Evolutionary conservation across 306 rosid species (phyloP), one percentile per base, ranked within the genome.

Genomic region (Neltuma alba): DNA sequence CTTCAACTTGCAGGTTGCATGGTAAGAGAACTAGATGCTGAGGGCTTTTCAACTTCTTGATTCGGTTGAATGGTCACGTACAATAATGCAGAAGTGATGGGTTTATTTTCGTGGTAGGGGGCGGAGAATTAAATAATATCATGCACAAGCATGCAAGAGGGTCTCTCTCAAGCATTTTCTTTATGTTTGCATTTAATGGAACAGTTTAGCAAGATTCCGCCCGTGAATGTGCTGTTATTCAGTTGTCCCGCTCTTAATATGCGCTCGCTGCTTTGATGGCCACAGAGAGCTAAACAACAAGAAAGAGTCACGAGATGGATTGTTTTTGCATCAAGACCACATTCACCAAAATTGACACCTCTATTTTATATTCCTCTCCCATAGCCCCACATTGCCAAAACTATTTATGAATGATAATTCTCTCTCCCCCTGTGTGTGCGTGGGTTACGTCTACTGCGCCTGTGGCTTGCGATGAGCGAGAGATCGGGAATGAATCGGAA

Each of bases 271-370:
- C 52, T 73, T 84, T 75, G 37, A 34, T 75, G 90, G 83, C 86
- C 87, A 82, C 87, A 70, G n/a, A 70, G 71, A 30, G 88, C 87
- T 66, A 89, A 78, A 80, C 74, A 87, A 89, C 89, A 87, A 87
- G 7, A 60, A 54, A 85, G 86, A 89, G 88, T 89, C 93, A 89
- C 91, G 89, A 57, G 79, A 75, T 16, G 6, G 23, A 38, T 83
- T 78, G 70, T 85, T 79, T 77, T 86, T 66, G 55, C 83, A 65
- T 71, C 73, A 75, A 36, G 44, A 20, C 52, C 87, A 76, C 81
- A 76, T 44, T 76, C 86, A 85, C 74, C 23, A 74, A 63, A 72
- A 27, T 72, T 74, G 66, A 27, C 72, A 44, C 80, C 61, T 65
- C 40, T 31, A 3, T 45, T 45, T 65, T 66, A 33, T 60, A 27